These are phyloP conservation scores for Isabelozyma heimii DNA, from an alignment of 805 yeast species.

Conservation along the genomic window DNA sequence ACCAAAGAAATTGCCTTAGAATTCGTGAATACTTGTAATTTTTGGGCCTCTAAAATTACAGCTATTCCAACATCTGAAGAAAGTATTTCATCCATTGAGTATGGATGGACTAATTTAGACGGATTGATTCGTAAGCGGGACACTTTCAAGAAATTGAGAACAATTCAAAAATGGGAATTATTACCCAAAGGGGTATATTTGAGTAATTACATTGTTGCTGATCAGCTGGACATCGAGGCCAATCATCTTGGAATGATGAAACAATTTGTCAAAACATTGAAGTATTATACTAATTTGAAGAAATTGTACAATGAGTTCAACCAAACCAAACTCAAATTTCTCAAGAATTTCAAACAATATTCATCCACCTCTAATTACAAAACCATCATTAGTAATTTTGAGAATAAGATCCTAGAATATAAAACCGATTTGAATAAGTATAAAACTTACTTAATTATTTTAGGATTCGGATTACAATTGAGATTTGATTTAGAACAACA, in stretches of 20 bases:
- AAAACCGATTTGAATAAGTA: slow-evolving; percentile 44
- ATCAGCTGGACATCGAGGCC: slow-evolving; percentile 16
- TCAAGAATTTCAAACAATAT: slow-evolving; percentile 21
- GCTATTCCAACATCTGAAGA: slow-evolving; percentile 71
- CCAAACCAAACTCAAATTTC: slow-evolving; percentile 25
- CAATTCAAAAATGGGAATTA: slow-evolving; percentile 43
- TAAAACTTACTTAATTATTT: slow-evolving; percentile 41
- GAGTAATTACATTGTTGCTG: slow-evolving; percentile 26
- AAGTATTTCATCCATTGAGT: slow-evolving; percentile 73
- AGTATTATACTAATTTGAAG: slow-evolving; percentile 39
- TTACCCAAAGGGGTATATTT: slow-evolving; percentile 41
- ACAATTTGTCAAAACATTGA: slow-evolving; percentile 40
- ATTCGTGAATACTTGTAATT: slow-evolving; percentile 76
- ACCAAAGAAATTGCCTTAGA: slow-evolving; percentile 65
- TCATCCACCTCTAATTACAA: slow-evolving; percentile 31
- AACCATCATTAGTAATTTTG: slow-evolving; percentile 36
- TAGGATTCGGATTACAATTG: slow-evolving; percentile 47
- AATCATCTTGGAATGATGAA: slow-evolving; percentile 41
- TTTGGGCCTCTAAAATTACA: slow-evolving; percentile 86
- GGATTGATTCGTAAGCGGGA: slow-evolving; percentile 23
- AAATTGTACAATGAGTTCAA: slow-evolving; percentile 30
- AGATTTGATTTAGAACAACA: slow-evolving; percentile 41
- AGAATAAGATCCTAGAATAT: slow-evolving; percentile 40
- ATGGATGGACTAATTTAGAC: slow-evolving; percentile 66
- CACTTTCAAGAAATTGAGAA: slow-evolving; percentile 28